A percentile compares a stretch with the other conserved stretches of the same genome.
phyloP scores from a whole-genome alignment of 192 early-diverging fungal genomes.

The Jimgerdemannia flammicorona region DNA sequence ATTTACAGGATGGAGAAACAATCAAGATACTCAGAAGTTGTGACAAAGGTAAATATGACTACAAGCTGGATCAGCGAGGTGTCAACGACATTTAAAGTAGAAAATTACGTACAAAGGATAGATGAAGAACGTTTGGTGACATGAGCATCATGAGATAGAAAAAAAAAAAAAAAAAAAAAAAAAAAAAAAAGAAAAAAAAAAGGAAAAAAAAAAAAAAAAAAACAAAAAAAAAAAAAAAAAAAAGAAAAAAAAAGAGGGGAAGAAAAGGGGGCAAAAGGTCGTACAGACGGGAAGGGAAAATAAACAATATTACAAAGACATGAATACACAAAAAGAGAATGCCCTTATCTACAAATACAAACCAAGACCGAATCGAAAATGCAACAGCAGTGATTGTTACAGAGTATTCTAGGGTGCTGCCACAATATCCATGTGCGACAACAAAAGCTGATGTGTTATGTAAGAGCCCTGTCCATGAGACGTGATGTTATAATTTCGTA shows the following conservation, averaged over 20 bases:
- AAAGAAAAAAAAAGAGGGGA: not conserved
- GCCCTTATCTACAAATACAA: not conserved
- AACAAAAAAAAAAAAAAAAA: not conserved
- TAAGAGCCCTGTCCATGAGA: not conserved
- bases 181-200: too few species aligned
- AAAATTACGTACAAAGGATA: too few species aligned
- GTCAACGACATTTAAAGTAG: too few species aligned
- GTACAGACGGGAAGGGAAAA: not conserved
- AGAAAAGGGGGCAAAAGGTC: not conserved
- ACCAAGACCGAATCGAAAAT: not conserved
- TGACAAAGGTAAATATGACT: too few species aligned
- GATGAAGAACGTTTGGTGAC: too few species aligned
- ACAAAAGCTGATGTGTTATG: not conserved
- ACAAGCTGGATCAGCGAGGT: too few species aligned
- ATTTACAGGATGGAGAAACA: too few species aligned
- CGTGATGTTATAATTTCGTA: slow-evolving; percentile 59
- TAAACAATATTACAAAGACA: not conserved
- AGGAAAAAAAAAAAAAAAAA: too few species aligned
- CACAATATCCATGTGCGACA: not conserved
- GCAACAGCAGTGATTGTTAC: too few species aligned
- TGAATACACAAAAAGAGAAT: not conserved
- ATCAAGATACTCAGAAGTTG: too few species aligned
- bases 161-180: too few species aligned
- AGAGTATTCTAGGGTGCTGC: not conserved
- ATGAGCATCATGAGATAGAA: too few species aligned